A percentile compares a stretch with the other conserved stretches of the same genome.
These are phyloP conservation scores for Chrysopogon serrulatus DNA, from an alignment of 176 grass and related monocot species.

Conservation along the genomic window DNA sequence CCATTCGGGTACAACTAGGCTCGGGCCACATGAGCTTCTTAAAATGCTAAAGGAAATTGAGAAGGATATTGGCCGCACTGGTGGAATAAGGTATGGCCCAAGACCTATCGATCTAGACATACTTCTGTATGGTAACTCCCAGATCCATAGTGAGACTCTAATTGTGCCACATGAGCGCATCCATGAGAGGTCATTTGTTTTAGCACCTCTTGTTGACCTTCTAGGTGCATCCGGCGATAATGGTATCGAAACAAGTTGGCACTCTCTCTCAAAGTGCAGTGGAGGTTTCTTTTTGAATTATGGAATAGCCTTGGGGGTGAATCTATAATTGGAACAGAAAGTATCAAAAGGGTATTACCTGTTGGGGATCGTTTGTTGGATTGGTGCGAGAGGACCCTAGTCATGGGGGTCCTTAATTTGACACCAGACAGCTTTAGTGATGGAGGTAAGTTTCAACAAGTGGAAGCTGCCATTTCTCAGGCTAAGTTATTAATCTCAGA, in stretches of 20 bases:
- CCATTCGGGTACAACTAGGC: conserved; percentile 65
- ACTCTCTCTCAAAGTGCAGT: conserved; percentile 53
- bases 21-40: conserved; percentile 72
- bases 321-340: conserved; percentile 65
- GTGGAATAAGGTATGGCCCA: conserved; percentile 72
- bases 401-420: conserved; percentile 94
- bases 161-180: conserved; percentile 89
- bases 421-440: conserved; percentile 95
- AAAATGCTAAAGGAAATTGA: conserved; percentile 77
- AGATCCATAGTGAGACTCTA: conserved; percentile 54
- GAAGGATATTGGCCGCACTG: conserved; percentile 58
- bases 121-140: conserved; percentile 64
- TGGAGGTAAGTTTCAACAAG: conserved; percentile 71
- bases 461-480: conserved; percentile 59
- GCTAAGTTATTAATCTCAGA: conserved; percentile 65
- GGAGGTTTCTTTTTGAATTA: conserved; percentile 68
- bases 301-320: conserved; percentile 85
- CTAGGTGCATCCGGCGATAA: conserved; percentile 46
- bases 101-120: conserved; percentile 92
- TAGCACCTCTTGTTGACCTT: conserved; percentile 87
- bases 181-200: conserved; percentile 78
- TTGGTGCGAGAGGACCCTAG: conserved; percentile 65
- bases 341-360: conserved; percentile 68
- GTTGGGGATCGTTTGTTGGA: conserved; percentile 53
- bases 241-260: conserved; percentile 55